phyloP scores from a whole-genome alignment of 257 asterid genomes.

The Solanum chiquidenum region DNA sequence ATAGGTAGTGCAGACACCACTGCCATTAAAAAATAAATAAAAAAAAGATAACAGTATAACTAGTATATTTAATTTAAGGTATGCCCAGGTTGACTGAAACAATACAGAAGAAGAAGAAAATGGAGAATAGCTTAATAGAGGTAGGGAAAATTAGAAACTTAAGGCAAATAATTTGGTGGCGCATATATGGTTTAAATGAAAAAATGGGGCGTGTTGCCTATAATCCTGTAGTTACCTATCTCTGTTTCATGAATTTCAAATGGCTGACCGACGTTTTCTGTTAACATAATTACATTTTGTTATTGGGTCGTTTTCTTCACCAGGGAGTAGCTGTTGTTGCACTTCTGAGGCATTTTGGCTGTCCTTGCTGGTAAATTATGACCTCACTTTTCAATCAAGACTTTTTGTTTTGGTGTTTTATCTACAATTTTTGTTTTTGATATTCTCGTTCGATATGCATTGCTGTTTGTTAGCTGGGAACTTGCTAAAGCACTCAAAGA shows the following conservation, averaged over 20 bases:
- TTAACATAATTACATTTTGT: neutral
- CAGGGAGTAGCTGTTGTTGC: conserved; percentile 90
- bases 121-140: neutral
- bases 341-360: conserved; percentile 87
- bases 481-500: conserved; percentile 65
- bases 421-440: neutral
- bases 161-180: neutral
- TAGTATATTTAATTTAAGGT: neutral
- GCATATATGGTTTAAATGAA: neutral
- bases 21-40: too few relatives aligned
- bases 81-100: neutral
- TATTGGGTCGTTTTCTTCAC: neutral
- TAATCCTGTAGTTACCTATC: neutral
- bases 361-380: conserved; percentile 66
- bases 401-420: neutral
- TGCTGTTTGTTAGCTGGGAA: conserved; percentile 73
- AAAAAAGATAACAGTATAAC: too few relatives aligned
- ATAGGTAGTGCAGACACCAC: too few relatives aligned
- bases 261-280: too few relatives aligned
- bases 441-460: neutral
- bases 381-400: neutral
- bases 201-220: neutral
- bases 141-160: neutral
- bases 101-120: neutral
- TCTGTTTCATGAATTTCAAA: too few relatives aligned